A percentile compares a stretch with the other conserved stretches of the same genome.
These are phyloP conservation scores for Adansonia gregorii DNA, from an alignment of 441 rosid genomes.

Conservation along the genomic window DNA sequence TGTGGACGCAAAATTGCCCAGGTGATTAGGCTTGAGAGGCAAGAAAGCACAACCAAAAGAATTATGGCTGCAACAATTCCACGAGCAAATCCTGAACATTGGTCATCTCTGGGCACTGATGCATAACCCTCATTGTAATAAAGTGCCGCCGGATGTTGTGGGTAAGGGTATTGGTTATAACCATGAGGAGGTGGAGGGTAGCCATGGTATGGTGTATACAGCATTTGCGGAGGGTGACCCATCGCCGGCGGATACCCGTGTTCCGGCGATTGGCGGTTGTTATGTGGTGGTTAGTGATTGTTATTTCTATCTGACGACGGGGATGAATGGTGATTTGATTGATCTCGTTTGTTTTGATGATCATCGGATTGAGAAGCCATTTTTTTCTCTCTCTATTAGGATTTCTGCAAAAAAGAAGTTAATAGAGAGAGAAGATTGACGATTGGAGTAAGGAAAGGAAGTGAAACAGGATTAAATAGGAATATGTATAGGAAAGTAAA, in stretches of 20 bases:
- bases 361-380: conserved; percentile 42
- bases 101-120: background rate
- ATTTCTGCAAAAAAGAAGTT: background rate
- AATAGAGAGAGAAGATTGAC: too few species aligned
- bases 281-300: background rate
- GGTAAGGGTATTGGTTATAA: conserved; percentile 36
- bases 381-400: conserved; percentile 11
- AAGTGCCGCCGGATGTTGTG: conserved; percentile 41
- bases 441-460: too few species aligned
- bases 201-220: conserved; percentile 1
- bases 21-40: conserved; percentile 33
- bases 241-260: conserved; percentile 25
- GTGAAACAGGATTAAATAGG: too few species aligned
- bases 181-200: conserved; percentile 36
- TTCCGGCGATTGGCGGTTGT: background rate
- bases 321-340: conserved; percentile 8
- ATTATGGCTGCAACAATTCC: conserved; percentile 40
- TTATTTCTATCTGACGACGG: background rate
- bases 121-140: conserved; percentile 40
- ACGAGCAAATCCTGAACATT: conserved; percentile 33
- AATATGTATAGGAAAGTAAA: too few species aligned
- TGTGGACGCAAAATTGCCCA: conserved; percentile 42
- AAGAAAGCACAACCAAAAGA: conserved; percentile 29
- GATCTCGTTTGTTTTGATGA: conserved; percentile 31
- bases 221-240: too few species aligned